Conservation (phyloP, 768 basidiomycete species). For the Collybia sordida region DNA sequence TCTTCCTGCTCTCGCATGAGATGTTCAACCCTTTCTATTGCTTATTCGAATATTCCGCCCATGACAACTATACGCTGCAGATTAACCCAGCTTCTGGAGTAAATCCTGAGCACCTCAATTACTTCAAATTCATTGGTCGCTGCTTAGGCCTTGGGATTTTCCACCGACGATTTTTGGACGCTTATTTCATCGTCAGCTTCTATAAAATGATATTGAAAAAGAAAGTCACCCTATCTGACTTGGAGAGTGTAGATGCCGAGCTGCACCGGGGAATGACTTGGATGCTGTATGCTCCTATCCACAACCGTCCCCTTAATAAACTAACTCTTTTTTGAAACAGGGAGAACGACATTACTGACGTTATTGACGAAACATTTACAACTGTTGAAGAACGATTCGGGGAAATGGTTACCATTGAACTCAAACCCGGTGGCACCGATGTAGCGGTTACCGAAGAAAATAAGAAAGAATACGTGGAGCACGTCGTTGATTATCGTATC, state of each 20-base stretch:
- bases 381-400: slow-evolving; percentile 98
- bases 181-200: slow-evolving; percentile 99
- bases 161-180: slow-evolving; percentile 98
- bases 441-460: slow-evolving; percentile 92
- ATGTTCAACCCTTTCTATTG: slow-evolving; percentile 99
- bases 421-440: slow-evolving; percentile 86
- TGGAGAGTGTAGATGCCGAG: slow-evolving; percentile 97
- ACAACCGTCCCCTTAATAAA: slow-evolving; percentile 1
- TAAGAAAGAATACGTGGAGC: slow-evolving; percentile 98
- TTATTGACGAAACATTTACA: slow-evolving; percentile 97
- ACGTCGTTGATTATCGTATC: slow-evolving; percentile 95
- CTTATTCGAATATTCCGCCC: slow-evolving; percentile 98
- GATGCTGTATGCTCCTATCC: slow-evolving; percentile 82
- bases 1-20: slow-evolving; percentile 98
- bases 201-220: slow-evolving; percentile 99
- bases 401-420: slow-evolving; percentile 95
- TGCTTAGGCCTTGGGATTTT: slow-evolving; percentile 96
- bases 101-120: slow-evolving; percentile 98
- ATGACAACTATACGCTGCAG: slow-evolving; percentile 99
- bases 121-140: slow-evolving; percentile 99
- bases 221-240: slow-evolving; percentile 90
- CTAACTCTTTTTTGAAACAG: slow-evolving; percentile 39
- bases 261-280: slow-evolving; percentile 93
- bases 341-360: slow-evolving; percentile 97
- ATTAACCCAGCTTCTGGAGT: slow-evolving; percentile 98